Conservation (phyloP, 192 early-diverging fungal species). For the Backusella tuberculispora region DNA sequence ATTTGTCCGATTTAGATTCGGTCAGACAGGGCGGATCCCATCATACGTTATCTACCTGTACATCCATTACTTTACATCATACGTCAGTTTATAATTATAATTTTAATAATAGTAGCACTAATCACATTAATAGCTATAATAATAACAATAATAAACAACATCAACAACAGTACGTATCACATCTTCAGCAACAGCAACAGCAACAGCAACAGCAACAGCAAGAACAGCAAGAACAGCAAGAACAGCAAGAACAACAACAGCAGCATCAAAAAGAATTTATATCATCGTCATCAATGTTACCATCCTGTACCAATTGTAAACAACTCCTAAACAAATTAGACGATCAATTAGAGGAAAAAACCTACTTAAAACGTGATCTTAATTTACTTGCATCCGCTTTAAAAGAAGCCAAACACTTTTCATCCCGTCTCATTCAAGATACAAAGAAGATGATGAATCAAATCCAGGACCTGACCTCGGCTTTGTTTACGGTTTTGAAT, state of each 20-base stretch:
- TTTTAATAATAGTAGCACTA: too few relatives aligned
- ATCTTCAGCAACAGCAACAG: neutral
- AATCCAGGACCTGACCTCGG: neutral
- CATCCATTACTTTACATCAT: neutral
- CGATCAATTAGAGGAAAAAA: constrained; percentile 6
- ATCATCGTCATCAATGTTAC: too few relatives aligned
- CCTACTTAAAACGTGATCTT: constrained; percentile 1
- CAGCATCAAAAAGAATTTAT: neutral
- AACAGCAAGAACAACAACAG: neutral
- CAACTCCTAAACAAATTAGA: constrained; percentile 5
- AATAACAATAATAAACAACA: neutral
- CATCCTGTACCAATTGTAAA: neutral
- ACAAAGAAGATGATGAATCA: neutral
- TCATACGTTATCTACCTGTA: constrained; percentile 3
- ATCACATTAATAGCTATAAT: neutral
- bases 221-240: neutral
- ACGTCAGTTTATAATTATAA: neutral
- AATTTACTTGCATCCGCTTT: constrained; percentile 1
- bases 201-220: neutral
- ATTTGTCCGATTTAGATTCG: neutral
- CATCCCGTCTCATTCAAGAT: neutral
- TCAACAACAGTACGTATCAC: neutral
- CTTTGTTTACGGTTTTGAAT: constrained; percentile 18
- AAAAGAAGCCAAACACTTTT: neutral
- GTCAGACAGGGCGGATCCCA: neutral